phyloP scores from a whole-genome alignment of 164 flowering plant genomes.

The Macadamia integrifolia region DNA sequence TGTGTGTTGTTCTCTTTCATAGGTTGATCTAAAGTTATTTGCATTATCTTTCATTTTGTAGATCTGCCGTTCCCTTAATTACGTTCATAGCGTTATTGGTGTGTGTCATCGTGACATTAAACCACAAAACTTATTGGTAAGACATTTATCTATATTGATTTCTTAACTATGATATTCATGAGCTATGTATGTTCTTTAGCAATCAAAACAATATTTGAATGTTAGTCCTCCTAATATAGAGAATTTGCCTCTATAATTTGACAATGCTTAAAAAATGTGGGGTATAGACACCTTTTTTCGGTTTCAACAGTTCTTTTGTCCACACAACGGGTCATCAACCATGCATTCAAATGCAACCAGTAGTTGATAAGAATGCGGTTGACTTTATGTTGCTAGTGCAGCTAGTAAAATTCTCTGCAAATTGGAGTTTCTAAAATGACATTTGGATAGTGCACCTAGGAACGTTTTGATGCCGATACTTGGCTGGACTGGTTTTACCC shows the following conservation, averaged over 20 bases:
- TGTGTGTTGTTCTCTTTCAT: neutral
- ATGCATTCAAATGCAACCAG: neutral
- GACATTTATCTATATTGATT: slow-evolving; percentile 9
- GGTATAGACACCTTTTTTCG: neutral
- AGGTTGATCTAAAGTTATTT: neutral
- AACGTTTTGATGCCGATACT: neutral
- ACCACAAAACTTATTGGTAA: slow-evolving; percentile 95
- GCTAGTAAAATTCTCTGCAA: neutral
- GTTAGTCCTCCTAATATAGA: neutral
- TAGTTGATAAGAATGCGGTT: neutral
- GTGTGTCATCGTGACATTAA: slow-evolving; percentile 98
- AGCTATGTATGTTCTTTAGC: neutral
- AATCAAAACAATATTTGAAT: neutral
- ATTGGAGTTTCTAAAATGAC: neutral
- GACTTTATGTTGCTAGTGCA: neutral
- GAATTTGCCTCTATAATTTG: neutral
- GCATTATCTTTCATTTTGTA: slow-evolving; percentile 24
- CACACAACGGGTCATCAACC: neutral
- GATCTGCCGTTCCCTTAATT: slow-evolving; percentile 89
- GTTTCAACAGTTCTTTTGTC: neutral
- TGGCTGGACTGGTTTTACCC: neutral
- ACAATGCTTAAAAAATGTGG: neutral
- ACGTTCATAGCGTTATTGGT: slow-evolving; percentile 76
- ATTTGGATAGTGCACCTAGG: neutral
- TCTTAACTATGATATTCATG: neutral